Evolutionary conservation across 306 rosid species (phyloP).

Genomic region (Mucuna pruriens): DNA sequence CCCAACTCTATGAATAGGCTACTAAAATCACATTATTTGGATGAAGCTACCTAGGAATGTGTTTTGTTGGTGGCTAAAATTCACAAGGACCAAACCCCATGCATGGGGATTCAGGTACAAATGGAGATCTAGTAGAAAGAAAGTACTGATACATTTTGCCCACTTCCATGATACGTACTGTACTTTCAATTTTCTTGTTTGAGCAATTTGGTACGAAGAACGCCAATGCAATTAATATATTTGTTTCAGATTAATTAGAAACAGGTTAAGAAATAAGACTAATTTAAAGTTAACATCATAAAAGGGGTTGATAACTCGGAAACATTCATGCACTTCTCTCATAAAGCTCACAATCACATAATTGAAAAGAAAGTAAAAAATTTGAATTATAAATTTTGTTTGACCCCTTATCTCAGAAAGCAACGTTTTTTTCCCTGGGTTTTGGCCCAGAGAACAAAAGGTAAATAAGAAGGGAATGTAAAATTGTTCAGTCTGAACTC

Average conservation of each 20-base stretch:
- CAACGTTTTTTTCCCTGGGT: not conserved
- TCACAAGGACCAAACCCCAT: not conserved
- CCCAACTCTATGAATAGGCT: not conserved
- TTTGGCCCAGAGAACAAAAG: not conserved
- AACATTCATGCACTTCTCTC: not conserved
- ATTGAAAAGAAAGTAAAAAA: not conserved
- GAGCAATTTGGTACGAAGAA: too few relatives aligned
- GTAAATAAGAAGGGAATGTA: not conserved
- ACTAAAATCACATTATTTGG: too few relatives aligned
- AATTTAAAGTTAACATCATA: too few relatives aligned
- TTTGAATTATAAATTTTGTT: not conserved
- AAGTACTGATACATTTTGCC: too few relatives aligned
- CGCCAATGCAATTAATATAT: too few relatives aligned
- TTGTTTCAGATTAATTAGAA: not conserved
- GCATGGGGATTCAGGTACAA: not conserved
- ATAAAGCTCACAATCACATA: not conserved
- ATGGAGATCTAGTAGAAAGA: not conserved
- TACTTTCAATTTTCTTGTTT: not conserved
- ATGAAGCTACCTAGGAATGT: too few relatives aligned
- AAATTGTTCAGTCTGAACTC: not conserved
- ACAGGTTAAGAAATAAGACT: not conserved
- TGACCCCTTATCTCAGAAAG: not conserved
- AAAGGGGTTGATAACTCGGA: too few relatives aligned
- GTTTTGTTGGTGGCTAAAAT: not conserved
- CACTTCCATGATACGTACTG: too few relatives aligned